phyloP scores from a whole-genome alignment of 345 rosid genomes.

The Microthlaspi erraticum region DNA sequence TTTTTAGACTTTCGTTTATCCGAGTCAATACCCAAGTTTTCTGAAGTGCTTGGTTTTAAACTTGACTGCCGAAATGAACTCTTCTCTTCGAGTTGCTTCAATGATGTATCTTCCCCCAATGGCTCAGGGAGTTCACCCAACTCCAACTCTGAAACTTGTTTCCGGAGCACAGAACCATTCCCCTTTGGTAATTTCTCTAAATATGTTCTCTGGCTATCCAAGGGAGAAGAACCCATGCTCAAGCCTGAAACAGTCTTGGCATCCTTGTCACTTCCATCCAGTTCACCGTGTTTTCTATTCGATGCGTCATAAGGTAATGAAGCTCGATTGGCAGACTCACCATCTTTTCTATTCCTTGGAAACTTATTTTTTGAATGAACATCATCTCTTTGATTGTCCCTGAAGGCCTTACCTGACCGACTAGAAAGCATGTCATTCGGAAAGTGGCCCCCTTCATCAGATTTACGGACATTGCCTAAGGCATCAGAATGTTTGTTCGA shows the following conservation, averaged over 20 bases:
- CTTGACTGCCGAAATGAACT: slow-evolving; percentile 62
- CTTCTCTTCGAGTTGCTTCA: slow-evolving; percentile 67
- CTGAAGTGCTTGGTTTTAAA: slow-evolving; percentile 61
- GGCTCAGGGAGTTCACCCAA: slow-evolving; percentile 92
- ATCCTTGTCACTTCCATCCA: slow-evolving; percentile 59
- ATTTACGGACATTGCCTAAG: slow-evolving; percentile 53
- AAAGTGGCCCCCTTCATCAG: slow-evolving; percentile 50
- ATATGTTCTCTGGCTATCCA: slow-evolving; percentile 48
- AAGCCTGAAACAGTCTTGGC: slow-evolving; percentile 52
- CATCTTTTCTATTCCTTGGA: slow-evolving; percentile 62
- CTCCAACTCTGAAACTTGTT: slow-evolving; percentile 87
- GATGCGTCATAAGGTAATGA: slow-evolving; percentile 54
- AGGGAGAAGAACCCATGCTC: slow-evolving; percentile 54
- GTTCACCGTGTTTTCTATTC: slow-evolving; percentile 56
- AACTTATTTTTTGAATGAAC: slow-evolving; percentile 50
- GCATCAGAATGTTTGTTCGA: slow-evolving; percentile 52
- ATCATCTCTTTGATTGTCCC: slow-evolving; percentile 63
- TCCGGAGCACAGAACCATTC: slow-evolving; percentile 61
- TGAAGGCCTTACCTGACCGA: slow-evolving; percentile 54
- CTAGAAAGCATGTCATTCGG: slow-evolving; percentile 50
- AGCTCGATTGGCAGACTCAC: slow-evolving; percentile 57
- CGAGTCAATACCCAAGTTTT: slow-evolving; percentile 56
- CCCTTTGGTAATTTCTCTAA: slow-evolving; percentile 54
- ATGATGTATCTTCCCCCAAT: slow-evolving; percentile 56
- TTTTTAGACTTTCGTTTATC: slow-evolving; percentile 65